These are phyloP conservation scores for Pseudogymnoascus sp. DNA, from an alignment of 2,329 filamentous ascomycete species.

Conservation along the genomic window DNA sequence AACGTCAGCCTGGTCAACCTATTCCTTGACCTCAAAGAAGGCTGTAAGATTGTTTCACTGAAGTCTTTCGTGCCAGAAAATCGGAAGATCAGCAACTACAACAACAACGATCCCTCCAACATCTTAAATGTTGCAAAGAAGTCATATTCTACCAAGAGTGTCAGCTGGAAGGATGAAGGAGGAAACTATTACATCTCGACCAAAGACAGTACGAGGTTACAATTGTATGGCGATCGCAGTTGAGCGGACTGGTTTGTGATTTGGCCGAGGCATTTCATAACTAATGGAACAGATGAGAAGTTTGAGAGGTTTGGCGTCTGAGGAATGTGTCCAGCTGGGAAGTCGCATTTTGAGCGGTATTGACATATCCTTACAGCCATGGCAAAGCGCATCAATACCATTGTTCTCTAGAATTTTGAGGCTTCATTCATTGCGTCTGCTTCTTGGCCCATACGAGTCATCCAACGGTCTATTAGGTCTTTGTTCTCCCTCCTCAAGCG, in stretches of 20 bases:
- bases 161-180: constrained; percentile 83
- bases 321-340: neutral
- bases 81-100: constrained; percentile 64
- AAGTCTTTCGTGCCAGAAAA: constrained; percentile 82
- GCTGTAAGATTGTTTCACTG: constrained; percentile 81
- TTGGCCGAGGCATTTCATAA: constrained; percentile 9
- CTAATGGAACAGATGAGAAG: constrained; percentile 1
- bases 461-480: constrained; percentile 84
- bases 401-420: constrained; percentile 6
- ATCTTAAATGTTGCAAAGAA: constrained; percentile 69
- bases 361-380: constrained; percentile 6
- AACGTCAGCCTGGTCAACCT: constrained; percentile 80
- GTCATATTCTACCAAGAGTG: constrained; percentile 59
- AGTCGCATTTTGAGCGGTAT: neutral
- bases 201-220: constrained; percentile 35
- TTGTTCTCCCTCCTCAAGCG: constrained; percentile 75
- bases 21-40: constrained; percentile 87
- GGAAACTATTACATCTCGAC: constrained; percentile 86
- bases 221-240: constrained; percentile 9
- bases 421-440: constrained; percentile 75
- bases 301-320: constrained; percentile 2
- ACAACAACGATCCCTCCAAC: constrained; percentile 71
- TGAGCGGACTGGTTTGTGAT: neutral
- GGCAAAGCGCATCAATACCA: constrained; percentile 4
- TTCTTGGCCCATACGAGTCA: constrained; percentile 77